Conservation (phyloP, 2,329 filamentous ascomycete species). For the Graphilbum sp. region DNA sequence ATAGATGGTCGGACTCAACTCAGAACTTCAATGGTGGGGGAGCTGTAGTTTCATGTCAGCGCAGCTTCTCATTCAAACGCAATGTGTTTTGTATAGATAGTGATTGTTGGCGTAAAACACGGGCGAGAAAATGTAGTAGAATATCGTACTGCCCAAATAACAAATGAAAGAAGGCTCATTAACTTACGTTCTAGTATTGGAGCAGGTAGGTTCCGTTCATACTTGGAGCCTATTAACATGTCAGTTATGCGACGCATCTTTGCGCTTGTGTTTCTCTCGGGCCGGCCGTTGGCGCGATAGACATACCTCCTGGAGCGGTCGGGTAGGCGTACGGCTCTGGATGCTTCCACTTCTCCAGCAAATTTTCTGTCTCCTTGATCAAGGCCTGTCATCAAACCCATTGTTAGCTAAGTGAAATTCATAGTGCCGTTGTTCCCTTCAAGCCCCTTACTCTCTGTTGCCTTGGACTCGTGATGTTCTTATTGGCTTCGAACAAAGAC, state of each 20-base stretch:
- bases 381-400: conserved; percentile 42
- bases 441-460: conserved; percentile 66
- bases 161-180: background rate
- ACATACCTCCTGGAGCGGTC: conserved; percentile 78
- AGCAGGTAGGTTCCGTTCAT: conserved; percentile 76
- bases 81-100: too few relatives aligned
- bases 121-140: too few relatives aligned
- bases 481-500: conserved; percentile 88
- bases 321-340: conserved; percentile 84
- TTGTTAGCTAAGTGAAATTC: background rate
- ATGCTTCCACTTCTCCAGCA: conserved; percentile 92
- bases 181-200: conserved; percentile 67
- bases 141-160: too few relatives aligned
- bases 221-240: conserved; percentile 63
- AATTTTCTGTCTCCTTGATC: conserved; percentile 71
- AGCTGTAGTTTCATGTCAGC: too few relatives aligned
- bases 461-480: conserved; percentile 64
- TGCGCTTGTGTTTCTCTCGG: too few relatives aligned
- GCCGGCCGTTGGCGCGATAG: conserved; percentile 1
- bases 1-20: too few relatives aligned
- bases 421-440: background rate
- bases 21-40: conserved; percentile 34
- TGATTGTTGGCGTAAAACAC: too few relatives aligned
- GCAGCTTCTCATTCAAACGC: too few relatives aligned
- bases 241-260: conserved; percentile 8